phyloP scores from a whole-genome alignment of 225 moss, liverwort and hornwort genomes.

The Pseudoscleropodium purum region DNA sequence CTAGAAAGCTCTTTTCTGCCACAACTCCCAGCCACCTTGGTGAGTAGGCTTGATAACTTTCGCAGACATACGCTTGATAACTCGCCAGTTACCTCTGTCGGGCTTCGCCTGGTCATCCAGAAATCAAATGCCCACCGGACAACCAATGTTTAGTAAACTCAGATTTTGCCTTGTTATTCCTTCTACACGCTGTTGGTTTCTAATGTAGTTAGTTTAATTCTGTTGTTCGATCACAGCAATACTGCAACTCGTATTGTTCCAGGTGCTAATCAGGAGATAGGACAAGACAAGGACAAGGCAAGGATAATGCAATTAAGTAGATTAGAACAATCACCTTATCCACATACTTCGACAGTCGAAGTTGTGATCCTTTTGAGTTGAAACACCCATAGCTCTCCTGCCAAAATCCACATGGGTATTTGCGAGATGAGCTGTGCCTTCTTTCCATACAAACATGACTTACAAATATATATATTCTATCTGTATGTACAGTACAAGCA shows the following conservation, averaged over 20 bases:
- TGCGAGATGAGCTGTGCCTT: background rate
- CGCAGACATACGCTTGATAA: background rate
- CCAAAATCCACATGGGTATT: background rate
- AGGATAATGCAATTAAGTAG: background rate
- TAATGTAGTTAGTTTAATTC: background rate
- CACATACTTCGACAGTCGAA: background rate
- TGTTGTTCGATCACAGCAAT: background rate
- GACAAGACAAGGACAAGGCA: background rate
- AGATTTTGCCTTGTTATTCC: background rate
- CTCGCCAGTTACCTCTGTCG: background rate
- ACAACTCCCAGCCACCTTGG: constrained; percentile 4
- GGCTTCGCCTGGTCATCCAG: background rate
- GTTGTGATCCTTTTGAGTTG: constrained; percentile 16
- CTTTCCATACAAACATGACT: background rate
- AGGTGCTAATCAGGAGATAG: background rate
- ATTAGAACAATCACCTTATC: background rate
- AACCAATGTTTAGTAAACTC: background rate
- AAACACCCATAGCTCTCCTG: constrained; percentile 34
- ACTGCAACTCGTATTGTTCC: background rate
- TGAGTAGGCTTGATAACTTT: background rate
- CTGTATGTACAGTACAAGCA: background rate
- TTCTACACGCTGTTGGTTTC: background rate
- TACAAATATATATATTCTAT: background rate
- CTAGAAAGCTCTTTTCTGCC: background rate
- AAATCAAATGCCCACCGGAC: background rate